Evolutionary conservation across 2,329 filamentous ascomycete species (phyloP).

Genomic region (Sporothrix pallida): DNA sequence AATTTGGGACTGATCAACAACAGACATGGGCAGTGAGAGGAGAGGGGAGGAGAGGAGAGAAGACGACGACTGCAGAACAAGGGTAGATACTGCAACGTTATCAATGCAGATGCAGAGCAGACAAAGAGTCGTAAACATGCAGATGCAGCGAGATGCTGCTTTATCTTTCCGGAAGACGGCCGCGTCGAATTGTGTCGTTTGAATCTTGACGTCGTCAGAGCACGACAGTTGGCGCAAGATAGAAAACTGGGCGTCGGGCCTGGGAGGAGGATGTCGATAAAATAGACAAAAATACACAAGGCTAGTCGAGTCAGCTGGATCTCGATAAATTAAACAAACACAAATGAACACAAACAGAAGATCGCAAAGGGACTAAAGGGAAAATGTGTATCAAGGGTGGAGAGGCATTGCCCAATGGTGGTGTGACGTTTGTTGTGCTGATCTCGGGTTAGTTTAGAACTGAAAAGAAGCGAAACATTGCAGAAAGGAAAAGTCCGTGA

Average conservation of each 20-base stretch:
- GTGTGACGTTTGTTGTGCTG: not conserved
- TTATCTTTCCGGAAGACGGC: slow-evolving; percentile 4
- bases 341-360: not conserved
- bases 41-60: not conserved
- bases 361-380: not conserved
- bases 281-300: not conserved
- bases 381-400: not conserved
- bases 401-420: slow-evolving; percentile 6
- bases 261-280: not conserved
- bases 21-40: not conserved
- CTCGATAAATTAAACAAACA: not conserved
- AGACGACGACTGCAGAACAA: not conserved
- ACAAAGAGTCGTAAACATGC: not conserved
- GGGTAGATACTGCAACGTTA: not conserved
- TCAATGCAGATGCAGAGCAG: not conserved
- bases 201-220: not conserved
- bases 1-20: not conserved
- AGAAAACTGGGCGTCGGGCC: no score
- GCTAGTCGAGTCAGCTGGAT: not conserved
- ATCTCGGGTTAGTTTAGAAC: slow-evolving; percentile 10
- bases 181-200: not conserved
- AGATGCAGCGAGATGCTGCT: slow-evolving; percentile 13
- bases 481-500: not conserved
- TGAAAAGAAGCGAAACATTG: not conserved
- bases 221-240: not conserved